phyloP scores from a whole-genome alignment of 495 filamentous ascomycete genomes.

The Cercophora samala region DNA sequence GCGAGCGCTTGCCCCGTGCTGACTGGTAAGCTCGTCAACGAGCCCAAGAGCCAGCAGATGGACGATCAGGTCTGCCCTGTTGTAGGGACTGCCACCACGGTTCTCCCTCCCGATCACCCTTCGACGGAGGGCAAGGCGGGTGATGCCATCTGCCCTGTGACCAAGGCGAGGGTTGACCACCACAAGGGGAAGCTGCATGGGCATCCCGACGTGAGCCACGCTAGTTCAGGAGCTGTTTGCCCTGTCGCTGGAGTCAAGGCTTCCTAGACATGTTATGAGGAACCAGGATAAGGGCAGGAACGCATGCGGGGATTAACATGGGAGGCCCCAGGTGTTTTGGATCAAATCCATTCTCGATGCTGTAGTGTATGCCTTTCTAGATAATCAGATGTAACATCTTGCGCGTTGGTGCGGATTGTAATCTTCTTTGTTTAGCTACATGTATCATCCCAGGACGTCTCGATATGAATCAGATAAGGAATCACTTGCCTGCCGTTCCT shows the following conservation, averaged over 20 bases:
- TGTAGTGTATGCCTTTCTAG: too few relatives aligned
- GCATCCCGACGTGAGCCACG: slow-evolving; percentile 36
- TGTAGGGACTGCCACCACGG: slow-evolving; percentile 45
- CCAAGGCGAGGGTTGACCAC: slow-evolving; percentile 46
- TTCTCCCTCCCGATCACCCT: slow-evolving; percentile 47
- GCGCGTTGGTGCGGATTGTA: background rate
- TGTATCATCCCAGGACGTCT: background rate
- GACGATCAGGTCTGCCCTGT: slow-evolving; percentile 49
- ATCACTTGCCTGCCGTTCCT: too few relatives aligned
- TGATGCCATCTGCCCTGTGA: slow-evolving; percentile 49
- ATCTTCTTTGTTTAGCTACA: background rate
- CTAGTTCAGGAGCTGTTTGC: slow-evolving; percentile 35
- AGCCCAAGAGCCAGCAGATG: slow-evolving; percentile 44
- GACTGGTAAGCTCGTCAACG: slow-evolving; percentile 36
- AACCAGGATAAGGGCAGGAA: too few relatives aligned
- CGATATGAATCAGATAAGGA: background rate
- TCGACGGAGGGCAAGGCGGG: slow-evolving; percentile 39
- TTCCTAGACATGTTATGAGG: background rate
- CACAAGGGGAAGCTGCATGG: slow-evolving; percentile 44
- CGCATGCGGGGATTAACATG: background rate
- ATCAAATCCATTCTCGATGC: background rate
- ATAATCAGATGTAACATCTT: background rate
- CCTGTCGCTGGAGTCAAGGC: slow-evolving; percentile 39
- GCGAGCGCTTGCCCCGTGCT: slow-evolving; percentile 47
- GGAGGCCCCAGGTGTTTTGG: background rate